Conservation (phyloP, 345 rosid species). For the Crucihimalaya himalaica region DNA sequence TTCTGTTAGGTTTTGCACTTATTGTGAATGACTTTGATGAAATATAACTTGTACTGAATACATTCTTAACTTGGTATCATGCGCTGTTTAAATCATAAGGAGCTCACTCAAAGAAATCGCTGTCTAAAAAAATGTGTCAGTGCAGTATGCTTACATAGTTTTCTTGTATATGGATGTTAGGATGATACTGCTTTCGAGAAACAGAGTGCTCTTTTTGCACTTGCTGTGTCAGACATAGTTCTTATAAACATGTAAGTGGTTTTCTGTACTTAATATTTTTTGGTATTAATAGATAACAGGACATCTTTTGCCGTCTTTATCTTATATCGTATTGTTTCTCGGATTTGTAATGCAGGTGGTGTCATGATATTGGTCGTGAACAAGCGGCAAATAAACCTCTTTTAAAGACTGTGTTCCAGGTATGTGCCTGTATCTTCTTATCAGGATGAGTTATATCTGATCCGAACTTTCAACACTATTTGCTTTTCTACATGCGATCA, state of each 20-base stretch:
- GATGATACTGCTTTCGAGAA: slow-evolving; percentile 99
- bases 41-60: no score
- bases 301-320: slow-evolving; percentile 3
- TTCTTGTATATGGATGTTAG: slow-evolving; percentile 45
- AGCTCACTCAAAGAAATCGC: not conserved
- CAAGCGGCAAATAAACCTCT: slow-evolving; percentile 99
- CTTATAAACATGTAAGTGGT: slow-evolving; percentile 91
- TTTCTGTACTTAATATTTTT: slow-evolving; percentile 13
- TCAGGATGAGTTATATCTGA: slow-evolving; percentile 23
- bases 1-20: not conserved
- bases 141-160: slow-evolving; percentile 15
- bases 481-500: slow-evolving; percentile 41
- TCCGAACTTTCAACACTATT: slow-evolving; percentile 5
- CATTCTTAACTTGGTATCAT: no score
- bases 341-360: slow-evolving; percentile 74
- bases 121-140: not conserved
- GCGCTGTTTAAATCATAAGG: no score
- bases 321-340: slow-evolving; percentile 16
- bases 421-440: slow-evolving; percentile 35
- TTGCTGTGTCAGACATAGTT: slow-evolving; percentile 97
- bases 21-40: no score
- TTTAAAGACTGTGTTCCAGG: slow-evolving; percentile 98
- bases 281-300: not conserved
- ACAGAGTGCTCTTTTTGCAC: slow-evolving; percentile 99
- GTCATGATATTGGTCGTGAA: slow-evolving; percentile 99